Base-by-base conservation (phyloP, 768 basidiomycete species). In the Asterophora parasitica region DNA sequence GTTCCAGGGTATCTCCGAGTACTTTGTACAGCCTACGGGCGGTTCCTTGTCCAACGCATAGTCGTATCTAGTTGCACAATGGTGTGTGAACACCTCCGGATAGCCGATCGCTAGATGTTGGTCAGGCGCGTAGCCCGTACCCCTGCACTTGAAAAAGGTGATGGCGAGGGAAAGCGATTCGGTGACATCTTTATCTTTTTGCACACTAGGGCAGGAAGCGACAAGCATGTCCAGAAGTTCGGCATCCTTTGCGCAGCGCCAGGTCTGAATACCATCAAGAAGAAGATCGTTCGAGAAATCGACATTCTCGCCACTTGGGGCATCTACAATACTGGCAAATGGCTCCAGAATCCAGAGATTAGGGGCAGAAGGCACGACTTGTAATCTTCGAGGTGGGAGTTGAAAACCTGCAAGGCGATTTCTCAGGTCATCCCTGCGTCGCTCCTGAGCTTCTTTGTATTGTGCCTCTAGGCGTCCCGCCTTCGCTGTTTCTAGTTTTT, bases 201-300 rank as follows among this genome's bases (percentile, higher is more conserved):
- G 3, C 6, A 38, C 9, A 16, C 9, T 28, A 27, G 16, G 42
- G 19, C 9, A 7, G 7, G 10, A 23, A 9, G 17, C 31, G 27
- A 42, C 38, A 9, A 43, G 48, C 12, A 35, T 37, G 46, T 40
- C n/a, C n/a, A 27, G 17, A 48, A 52, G 51, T 28, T 52, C 41
- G 1, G 13, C 16, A 32, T 48, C 41, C 33, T 43, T 49, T 7
- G 40, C 12, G 17, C 10, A 9, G 17, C 42, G 44, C 50, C 50
- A 55, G 39, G 28, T 35, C 15, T 48, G 27, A 34, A 35, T 26
- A 11, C 44, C 19, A 30, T 43, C 34, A 9, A 42, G 53, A 51
- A 40, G 27, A 45, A 7, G 26, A 13, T 36, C 15, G 26, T 44
- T 12, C 30, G 32, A n/a, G 48, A 51, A 35, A 41, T 9, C 2